Conservation (phyloP, 331 rosid genomes). For the Acacia pycnantha region DNA sequence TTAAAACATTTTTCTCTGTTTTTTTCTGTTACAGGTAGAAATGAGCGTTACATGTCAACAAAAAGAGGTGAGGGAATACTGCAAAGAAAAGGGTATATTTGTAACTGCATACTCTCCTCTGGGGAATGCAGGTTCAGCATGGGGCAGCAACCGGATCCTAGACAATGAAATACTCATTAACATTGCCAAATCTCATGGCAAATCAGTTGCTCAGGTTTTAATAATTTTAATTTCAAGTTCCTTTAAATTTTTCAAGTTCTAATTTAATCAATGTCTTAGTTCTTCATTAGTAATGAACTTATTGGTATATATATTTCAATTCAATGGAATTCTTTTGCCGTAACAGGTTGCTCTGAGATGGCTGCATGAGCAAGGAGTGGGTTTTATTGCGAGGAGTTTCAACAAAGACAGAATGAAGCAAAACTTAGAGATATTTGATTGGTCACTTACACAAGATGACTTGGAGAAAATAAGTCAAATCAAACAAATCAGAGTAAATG, state of each 20-base stretch:
- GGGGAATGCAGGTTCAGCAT: neutral
- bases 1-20: too few relatives aligned
- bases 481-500: neutral
- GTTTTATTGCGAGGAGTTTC: neutral
- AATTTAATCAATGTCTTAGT: too few relatives aligned
- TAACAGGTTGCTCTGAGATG: neutral
- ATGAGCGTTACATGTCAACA: neutral
- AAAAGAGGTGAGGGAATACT: neutral
- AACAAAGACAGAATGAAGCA: neutral
- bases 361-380: neutral
- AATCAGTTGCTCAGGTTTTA: neutral
- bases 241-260: too few relatives aligned
- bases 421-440: neutral
- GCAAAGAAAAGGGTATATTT: neutral
- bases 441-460: neutral
- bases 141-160: neutral
- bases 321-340: too few relatives aligned
- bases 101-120: neutral
- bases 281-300: too few relatives aligned
- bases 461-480: neutral
- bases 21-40: neutral
- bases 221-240: neutral
- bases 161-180: neutral
- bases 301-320: too few relatives aligned
- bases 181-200: neutral